These are phyloP conservation scores for Phytophthora pini DNA, from an alignment of 352 stramenopile species.

Conservation along the genomic window DNA sequence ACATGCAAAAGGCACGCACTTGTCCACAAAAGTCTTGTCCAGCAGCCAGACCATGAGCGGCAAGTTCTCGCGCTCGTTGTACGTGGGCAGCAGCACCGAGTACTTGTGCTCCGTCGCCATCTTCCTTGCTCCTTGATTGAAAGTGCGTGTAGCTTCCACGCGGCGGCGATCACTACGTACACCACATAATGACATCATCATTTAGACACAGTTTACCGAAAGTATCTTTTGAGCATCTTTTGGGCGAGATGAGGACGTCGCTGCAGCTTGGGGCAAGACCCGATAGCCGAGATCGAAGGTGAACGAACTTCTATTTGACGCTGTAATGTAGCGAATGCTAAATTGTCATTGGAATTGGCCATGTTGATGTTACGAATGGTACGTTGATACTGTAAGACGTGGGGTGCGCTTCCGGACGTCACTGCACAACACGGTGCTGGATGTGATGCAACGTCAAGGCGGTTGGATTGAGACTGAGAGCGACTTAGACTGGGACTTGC, in stretches of 20 bases:
- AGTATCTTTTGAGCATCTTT: background rate
- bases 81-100: slow-evolving; percentile 97
- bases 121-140: slow-evolving; percentile 2
- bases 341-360: background rate
- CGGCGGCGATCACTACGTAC: slow-evolving; percentile 11
- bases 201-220: slow-evolving; percentile 4
- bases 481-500: slow-evolving; percentile 82
- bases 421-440: slow-evolving; percentile 81
- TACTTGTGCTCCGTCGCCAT: slow-evolving; percentile 72
- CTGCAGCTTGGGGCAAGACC: slow-evolving; percentile 12
- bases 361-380: background rate
- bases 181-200: slow-evolving; percentile 2
- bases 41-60: slow-evolving; percentile 98
- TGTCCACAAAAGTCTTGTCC: slow-evolving; percentile 93
- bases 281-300: slow-evolving; percentile 33
- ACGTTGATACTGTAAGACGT: slow-evolving; percentile 4
- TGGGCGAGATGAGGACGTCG: slow-evolving; percentile 11
- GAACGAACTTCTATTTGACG: background rate
- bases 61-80: slow-evolving; percentile 99
- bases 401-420: slow-evolving; percentile 66
- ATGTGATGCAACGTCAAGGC: slow-evolving; percentile 66
- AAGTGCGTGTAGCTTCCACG: slow-evolving; percentile 19
- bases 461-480: slow-evolving; percentile 80
- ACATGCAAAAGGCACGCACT: slow-evolving; percentile 51
- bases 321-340: background rate